phyloP scores from a whole-genome alignment of 2,329 filamentous ascomycete species.

The Talaromyces albobiverticillius region DNA sequence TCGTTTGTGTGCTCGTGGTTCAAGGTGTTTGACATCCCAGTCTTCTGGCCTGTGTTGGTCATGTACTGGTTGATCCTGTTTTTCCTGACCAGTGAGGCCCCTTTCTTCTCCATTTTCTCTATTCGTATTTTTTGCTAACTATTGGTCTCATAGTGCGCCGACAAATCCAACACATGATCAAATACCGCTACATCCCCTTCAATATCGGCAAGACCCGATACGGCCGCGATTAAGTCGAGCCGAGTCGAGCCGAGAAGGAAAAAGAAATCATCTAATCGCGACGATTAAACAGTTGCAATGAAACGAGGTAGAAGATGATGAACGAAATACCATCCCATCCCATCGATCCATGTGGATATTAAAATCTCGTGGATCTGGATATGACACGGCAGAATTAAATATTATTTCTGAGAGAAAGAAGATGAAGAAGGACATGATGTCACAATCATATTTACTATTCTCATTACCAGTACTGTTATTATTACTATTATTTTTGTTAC shows the following conservation, averaged over 20 bases:
- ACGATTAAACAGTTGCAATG: neutral
- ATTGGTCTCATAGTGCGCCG: constrained; percentile 70
- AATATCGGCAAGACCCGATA: constrained; percentile 86
- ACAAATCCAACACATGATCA: constrained; percentile 99
- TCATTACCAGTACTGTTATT: neutral
- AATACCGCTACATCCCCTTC: constrained; percentile 97
- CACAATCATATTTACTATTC: neutral
- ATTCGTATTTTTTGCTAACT: neutral
- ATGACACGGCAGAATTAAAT: neutral
- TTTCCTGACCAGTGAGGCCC: constrained; percentile 79
- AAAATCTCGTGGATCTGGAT: neutral
- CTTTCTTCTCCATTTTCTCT: neutral
- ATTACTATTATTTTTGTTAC: neutral
- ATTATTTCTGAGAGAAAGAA: neutral
- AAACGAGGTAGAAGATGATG: neutral
- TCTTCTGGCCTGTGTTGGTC: constrained; percentile 98
- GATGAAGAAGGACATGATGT: neutral
- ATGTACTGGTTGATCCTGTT: constrained; percentile 99
- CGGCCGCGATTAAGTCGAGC: constrained; percentile 28
- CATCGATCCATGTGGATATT: neutral
- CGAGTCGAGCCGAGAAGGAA: too few species aligned
- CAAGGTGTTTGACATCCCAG: constrained; percentile 89
- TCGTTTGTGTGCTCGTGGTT: constrained; percentile 90
- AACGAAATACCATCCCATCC: neutral
- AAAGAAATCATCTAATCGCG: neutral